Evolutionary conservation across 129 eudicot genomes (phyloP).

Genomic region (Cynara cardunculus): DNA sequence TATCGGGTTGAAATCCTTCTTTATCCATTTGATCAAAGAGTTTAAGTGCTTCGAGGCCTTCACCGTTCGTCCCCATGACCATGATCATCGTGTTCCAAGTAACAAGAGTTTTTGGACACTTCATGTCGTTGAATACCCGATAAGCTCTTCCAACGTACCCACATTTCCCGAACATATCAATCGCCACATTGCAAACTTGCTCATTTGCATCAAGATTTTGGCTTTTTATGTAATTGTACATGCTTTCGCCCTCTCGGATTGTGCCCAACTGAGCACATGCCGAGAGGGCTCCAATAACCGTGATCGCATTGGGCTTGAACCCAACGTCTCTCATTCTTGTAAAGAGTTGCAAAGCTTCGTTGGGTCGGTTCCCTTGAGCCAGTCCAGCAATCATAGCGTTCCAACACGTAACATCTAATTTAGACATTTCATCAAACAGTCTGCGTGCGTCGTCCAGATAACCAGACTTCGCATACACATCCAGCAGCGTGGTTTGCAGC

Average conservation of each 20-base stretch:
- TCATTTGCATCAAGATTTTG: conserved; percentile 48
- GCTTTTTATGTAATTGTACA: conserved; percentile 31
- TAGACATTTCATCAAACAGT: conserved; percentile 71
- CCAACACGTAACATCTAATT: conserved; percentile 72
- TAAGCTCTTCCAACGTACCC: conserved; percentile 68
- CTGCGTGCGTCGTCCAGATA: conserved; percentile 41
- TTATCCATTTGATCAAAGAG: conserved; percentile 43
- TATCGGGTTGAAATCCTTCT: conserved; percentile 46
- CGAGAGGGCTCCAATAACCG: conserved; percentile 68
- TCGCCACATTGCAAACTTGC: conserved; percentile 73
- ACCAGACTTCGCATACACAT: conserved; percentile 61
- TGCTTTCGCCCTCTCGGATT: conserved; percentile 45
- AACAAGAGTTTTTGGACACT: conserved; percentile 42
- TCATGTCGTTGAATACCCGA: conserved; percentile 51
- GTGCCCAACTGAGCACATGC: conserved; percentile 85
- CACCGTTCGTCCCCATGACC: conserved; percentile 75
- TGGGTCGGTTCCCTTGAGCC: conserved; percentile 72
- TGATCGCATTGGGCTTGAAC: conserved; percentile 61
- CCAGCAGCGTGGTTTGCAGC: conserved; percentile 71
- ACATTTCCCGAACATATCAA: conserved; percentile 86
- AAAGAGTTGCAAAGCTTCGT: conserved; percentile 61
- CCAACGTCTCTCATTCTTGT: conserved; percentile 34
- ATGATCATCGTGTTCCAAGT: conserved; percentile 90
- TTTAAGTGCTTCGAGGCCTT: conserved; percentile 53
- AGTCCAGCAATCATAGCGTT: conserved; percentile 76